These are phyloP conservation scores for Jimgerdemannia lactiflua DNA, from an alignment of 192 early-diverging fungal genomes.

Conservation along the genomic window DNA sequence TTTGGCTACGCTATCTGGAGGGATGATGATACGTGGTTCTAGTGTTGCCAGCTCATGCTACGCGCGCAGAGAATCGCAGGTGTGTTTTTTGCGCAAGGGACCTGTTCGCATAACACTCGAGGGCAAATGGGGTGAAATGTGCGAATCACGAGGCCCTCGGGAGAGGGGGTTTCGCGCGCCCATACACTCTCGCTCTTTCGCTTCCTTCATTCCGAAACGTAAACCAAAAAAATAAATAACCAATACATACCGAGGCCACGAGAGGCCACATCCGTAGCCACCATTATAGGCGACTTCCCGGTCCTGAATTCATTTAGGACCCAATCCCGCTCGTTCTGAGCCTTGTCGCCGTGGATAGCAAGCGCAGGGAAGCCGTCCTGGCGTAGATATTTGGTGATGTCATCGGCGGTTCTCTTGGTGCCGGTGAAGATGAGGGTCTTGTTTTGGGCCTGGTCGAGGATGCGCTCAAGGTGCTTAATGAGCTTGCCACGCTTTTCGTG, in stretches of 20 bases:
- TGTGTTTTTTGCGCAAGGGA: neutral
- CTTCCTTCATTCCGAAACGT: conserved; percentile 4
- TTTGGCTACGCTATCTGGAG: neutral
- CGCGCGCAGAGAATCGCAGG: neutral
- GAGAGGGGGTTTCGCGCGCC: neutral
- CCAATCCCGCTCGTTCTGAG: conserved; percentile 96
- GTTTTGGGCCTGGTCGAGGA: conserved; percentile 70
- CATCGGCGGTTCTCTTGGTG: conserved; percentile 92
- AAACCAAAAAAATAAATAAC: conserved; percentile 3
- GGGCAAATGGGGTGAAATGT: neutral
- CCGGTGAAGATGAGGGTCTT: conserved; percentile 94
- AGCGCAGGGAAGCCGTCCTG: conserved; percentile 90
- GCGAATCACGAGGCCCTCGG: neutral
- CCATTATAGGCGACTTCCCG: conserved; percentile 86
- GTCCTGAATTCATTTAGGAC: conserved; percentile 90
- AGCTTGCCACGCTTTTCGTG: conserved; percentile 85
- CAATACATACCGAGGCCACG: conserved; percentile 86
- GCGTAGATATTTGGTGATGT: conserved; percentile 83
- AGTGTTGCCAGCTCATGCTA: neutral
- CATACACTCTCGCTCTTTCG: neutral
- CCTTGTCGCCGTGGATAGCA: conserved; percentile 97
- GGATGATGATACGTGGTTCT: neutral
- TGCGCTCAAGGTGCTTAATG: conserved; percentile 78
- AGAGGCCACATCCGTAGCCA: conserved; percentile 98
- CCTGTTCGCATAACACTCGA: neutral